A percentile compares a stretch with the other conserved stretches of the same genome.
These are phyloP conservation scores for Ilyonectria sp. DNA, from an alignment of 2,329 filamentous ascomycete species.

Conservation along the genomic window DNA sequence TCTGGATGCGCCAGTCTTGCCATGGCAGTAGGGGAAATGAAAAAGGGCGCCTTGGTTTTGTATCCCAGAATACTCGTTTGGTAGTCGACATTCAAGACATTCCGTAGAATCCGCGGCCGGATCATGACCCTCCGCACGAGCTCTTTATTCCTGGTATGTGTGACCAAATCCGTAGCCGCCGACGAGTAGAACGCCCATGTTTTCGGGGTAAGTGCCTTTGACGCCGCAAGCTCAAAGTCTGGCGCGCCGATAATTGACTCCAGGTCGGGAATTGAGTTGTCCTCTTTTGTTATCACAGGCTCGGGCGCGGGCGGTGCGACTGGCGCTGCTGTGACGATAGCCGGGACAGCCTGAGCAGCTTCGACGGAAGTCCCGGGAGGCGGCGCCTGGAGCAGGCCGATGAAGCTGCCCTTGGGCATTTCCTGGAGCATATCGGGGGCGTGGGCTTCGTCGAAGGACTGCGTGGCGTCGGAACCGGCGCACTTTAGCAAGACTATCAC, in stretches of 20 bases:
- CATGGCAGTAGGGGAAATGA: constrained; percentile 42
- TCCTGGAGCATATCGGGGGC: constrained; percentile 57
- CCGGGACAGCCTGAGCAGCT: constrained; percentile 1
- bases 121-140: constrained; percentile 66
- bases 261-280: constrained; percentile 54
- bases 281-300: background rate
- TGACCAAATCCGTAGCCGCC: constrained; percentile 67
- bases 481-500: constrained; percentile 62
- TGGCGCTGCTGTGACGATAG: background rate
- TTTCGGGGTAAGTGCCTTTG: constrained; percentile 61
- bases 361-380: background rate
- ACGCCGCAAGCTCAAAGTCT: constrained; percentile 65
- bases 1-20: constrained; percentile 40
- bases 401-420: constrained; percentile 62
- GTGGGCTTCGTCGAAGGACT: constrained; percentile 67
- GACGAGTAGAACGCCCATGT: constrained; percentile 71
- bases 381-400: constrained; percentile 62
- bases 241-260: constrained; percentile 63
- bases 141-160: constrained; percentile 63
- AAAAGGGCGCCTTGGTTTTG: constrained; percentile 37
- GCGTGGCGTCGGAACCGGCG: constrained; percentile 69
- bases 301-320: background rate
- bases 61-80: constrained; percentile 38
- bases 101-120: constrained; percentile 65
- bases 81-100: constrained; percentile 59